Conservation (phyloP, 1,284 basidiomycete species). For the Xanthoconium separans region DNA sequence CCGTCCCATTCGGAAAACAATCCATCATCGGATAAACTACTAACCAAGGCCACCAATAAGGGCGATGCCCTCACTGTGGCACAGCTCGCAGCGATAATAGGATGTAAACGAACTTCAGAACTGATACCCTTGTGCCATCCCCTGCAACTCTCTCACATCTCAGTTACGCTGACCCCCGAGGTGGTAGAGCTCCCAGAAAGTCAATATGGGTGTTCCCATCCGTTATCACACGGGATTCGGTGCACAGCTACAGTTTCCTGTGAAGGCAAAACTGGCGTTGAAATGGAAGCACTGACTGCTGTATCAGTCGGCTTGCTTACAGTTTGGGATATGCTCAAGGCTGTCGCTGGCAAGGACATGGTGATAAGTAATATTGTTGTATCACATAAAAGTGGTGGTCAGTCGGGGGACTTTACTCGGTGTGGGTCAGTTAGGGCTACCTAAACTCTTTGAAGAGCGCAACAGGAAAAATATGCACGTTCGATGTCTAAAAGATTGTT, state of each 20-base stretch:
- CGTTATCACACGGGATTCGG: constrained; percentile 49
- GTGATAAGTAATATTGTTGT: constrained; percentile 69
- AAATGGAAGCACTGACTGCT: constrained; percentile 92
- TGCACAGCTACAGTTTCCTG: constrained; percentile 71
- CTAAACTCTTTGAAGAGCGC: background rate
- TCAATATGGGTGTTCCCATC: constrained; percentile 3
- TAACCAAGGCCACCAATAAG: constrained; percentile 58
- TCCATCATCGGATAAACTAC: constrained; percentile 32
- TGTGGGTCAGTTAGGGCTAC: background rate
- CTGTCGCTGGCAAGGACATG: constrained; percentile 85
- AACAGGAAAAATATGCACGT: background rate
- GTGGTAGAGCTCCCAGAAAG: background rate
- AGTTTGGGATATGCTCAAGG: constrained; percentile 93
- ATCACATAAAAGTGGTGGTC: constrained; percentile 69
- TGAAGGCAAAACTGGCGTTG: constrained; percentile 83
- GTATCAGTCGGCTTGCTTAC: constrained; percentile 79
- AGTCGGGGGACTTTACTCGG: constrained; percentile 62
- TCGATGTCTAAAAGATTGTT: background rate
- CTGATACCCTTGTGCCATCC: constrained; percentile 89
- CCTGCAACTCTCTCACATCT: constrained; percentile 66
- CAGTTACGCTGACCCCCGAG: constrained; percentile 58
- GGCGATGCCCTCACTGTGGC: constrained; percentile 79
- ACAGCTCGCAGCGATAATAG: constrained; percentile 86
- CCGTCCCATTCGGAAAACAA: constrained; percentile 30
- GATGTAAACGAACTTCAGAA: constrained; percentile 76